Conservation (phyloP, 2,329 filamentous ascomycete species). For the Camillea tinctor region DNA sequence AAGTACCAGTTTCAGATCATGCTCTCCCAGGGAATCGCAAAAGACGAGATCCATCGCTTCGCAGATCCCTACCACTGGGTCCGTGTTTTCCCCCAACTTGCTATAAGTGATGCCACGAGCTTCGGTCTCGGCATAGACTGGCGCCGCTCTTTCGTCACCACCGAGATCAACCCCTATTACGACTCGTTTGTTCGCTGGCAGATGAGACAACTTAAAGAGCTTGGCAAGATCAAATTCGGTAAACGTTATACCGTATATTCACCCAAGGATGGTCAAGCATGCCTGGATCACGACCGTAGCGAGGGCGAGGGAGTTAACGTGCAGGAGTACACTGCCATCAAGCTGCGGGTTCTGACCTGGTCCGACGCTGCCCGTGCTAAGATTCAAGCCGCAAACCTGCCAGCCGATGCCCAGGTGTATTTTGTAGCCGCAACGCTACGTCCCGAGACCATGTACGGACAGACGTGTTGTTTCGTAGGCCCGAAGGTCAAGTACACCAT, state of each 20-base stretch:
- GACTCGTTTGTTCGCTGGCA: constrained; percentile 96
- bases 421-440: constrained; percentile 89
- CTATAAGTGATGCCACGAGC: constrained; percentile 74
- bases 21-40: constrained; percentile 83
- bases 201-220: constrained; percentile 86
- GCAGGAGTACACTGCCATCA: constrained; percentile 91
- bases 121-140: constrained; percentile 90
- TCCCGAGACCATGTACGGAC: constrained; percentile 98
- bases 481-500: constrained; percentile 87
- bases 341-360: constrained; percentile 90
- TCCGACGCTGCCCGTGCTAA: constrained; percentile 69
- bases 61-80: constrained; percentile 92
- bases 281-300: constrained; percentile 82
- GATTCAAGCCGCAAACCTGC: constrained; percentile 70
- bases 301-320: constrained; percentile 79
- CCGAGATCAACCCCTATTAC: constrained; percentile 94
- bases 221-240: constrained; percentile 91
- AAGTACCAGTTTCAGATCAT: constrained; percentile 98
- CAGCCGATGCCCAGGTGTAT: constrained; percentile 76
- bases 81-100: constrained; percentile 82
- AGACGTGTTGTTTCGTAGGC: constrained; percentile 92
- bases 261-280: constrained; percentile 83
- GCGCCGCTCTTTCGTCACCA: constrained; percentile 90
- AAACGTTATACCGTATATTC: constrained; percentile 93
- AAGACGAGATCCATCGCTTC: constrained; percentile 89